These are phyloP conservation scores for Phytophthora ohioensis DNA, from an alignment of 352 stramenopile genomes.

Conservation along the genomic window DNA sequence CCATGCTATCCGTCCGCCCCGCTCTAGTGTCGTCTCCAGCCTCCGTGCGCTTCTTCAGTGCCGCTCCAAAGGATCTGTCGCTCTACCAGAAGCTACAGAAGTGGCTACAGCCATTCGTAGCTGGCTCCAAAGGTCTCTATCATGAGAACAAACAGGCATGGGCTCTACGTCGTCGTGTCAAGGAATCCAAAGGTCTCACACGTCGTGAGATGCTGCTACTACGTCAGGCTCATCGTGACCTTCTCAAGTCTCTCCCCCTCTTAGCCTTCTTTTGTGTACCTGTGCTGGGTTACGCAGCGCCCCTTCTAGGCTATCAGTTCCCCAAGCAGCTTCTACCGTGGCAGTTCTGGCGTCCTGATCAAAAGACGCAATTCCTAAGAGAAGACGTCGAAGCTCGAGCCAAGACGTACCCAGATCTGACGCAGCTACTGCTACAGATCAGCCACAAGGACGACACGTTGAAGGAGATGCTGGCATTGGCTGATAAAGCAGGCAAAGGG, in stretches of 20 bases:
- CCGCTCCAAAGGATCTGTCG: slow-evolving; percentile 54
- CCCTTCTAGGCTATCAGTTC: slow-evolving; percentile 85
- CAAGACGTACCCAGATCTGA: slow-evolving; percentile 67
- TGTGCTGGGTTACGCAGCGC: slow-evolving; percentile 74
- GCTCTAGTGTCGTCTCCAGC: not conserved
- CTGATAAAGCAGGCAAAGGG: slow-evolving; percentile 12
- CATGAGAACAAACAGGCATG: slow-evolving; percentile 83
- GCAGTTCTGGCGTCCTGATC: slow-evolving; percentile 88
- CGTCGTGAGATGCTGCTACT: slow-evolving; percentile 85
- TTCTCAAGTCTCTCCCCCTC: slow-evolving; percentile 87
- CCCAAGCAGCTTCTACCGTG: slow-evolving; percentile 85
- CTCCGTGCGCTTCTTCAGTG: slow-evolving; percentile 21
- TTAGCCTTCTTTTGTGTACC: slow-evolving; percentile 81
- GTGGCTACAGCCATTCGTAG: slow-evolving; percentile 84
- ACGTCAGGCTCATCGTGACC: slow-evolving; percentile 80
- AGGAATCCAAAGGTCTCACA: slow-evolving; percentile 51
- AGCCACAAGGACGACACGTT: slow-evolving; percentile 63
- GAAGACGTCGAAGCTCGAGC: slow-evolving; percentile 66
- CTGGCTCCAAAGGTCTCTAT: slow-evolving; percentile 75
- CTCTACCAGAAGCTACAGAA: slow-evolving; percentile 84
- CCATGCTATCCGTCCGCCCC: not conserved
- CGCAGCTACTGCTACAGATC: slow-evolving; percentile 69
- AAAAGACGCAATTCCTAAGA: slow-evolving; percentile 86
- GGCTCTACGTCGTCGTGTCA: slow-evolving; percentile 67
- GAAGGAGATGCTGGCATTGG: slow-evolving; percentile 53